These are phyloP conservation scores for Aureobasidium uvarum DNA, from an alignment of 2,329 filamentous ascomycete species.

Conservation along the genomic window DNA sequence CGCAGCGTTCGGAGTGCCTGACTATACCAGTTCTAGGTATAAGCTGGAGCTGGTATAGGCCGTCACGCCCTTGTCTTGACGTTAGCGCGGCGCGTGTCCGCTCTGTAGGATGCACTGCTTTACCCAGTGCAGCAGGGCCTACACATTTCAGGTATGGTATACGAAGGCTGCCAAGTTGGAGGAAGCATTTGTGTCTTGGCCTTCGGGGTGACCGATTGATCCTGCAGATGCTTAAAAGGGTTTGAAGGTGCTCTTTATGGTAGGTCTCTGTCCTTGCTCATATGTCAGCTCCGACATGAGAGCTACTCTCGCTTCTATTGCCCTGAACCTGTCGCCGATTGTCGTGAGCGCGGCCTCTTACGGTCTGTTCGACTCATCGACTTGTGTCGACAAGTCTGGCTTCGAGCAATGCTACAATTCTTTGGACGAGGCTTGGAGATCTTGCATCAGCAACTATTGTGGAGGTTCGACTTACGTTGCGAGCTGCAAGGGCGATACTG, in stretches of 20 bases:
- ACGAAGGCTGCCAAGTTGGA: neutral
- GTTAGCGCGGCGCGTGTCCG: neutral
- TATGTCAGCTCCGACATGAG: neutral
- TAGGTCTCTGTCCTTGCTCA: too few relatives aligned
- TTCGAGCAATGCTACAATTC: neutral
- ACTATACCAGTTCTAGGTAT: neutral
- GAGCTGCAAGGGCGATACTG: neutral
- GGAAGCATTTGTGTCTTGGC: neutral
- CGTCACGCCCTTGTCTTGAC: neutral
- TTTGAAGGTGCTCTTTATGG: neutral
- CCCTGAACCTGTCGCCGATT: neutral
- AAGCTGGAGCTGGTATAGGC: neutral
- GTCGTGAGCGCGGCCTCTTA: neutral
- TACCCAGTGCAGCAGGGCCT: neutral
- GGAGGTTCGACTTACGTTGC: neutral
- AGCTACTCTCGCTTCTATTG: neutral
- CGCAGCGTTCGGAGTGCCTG: neutral
- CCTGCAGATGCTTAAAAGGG: neutral
- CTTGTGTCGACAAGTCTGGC: neutral
- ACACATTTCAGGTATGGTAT: neutral
- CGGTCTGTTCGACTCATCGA: neutral
- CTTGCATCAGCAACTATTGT: neutral
- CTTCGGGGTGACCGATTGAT: neutral
- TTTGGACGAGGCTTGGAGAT: too few relatives aligned
- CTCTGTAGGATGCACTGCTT: neutral